These are phyloP conservation scores for Erythrophleum ivorense DNA, from an alignment of 331 rosid species.

Conservation along the genomic window DNA sequence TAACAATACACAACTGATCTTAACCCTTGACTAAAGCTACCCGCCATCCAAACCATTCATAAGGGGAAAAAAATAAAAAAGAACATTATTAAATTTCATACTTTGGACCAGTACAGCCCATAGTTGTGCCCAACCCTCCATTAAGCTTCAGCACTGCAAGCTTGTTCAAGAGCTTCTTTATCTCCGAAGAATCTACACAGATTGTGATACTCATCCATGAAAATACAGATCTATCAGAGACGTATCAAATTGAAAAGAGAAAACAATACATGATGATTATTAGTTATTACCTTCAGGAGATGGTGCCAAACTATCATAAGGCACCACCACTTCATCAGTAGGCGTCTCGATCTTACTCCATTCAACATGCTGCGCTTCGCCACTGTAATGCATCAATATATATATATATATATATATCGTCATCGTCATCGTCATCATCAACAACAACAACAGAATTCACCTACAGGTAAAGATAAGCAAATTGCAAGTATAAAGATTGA, in stretches of 20 bases:
- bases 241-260: constrained; percentile 11
- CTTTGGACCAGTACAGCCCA: constrained; percentile 99
- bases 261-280: neutral
- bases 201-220: constrained; percentile 27
- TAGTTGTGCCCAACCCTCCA: constrained; percentile 94
- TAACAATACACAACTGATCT: neutral
- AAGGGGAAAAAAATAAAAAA: neutral
- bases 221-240: neutral
- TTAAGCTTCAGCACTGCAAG: constrained; percentile 96
- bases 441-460: neutral
- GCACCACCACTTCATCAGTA: constrained; percentile 91
- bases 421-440: too few species aligned
- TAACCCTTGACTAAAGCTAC: constrained; percentile 11
- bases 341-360: constrained; percentile 99
- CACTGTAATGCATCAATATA: constrained; percentile 52
- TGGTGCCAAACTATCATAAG: constrained; percentile 79
- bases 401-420: neutral
- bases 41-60: neutral
- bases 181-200: constrained; percentile 65
- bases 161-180: constrained; percentile 82
- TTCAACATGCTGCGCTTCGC: constrained; percentile 93
- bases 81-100: constrained; percentile 26
- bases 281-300: constrained; percentile 66
- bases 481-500: neutral
- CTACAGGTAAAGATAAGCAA: neutral